Evolutionary conservation across 495 filamentous ascomycete species (phyloP).

Genomic region (Penicillium salamii): DNA sequence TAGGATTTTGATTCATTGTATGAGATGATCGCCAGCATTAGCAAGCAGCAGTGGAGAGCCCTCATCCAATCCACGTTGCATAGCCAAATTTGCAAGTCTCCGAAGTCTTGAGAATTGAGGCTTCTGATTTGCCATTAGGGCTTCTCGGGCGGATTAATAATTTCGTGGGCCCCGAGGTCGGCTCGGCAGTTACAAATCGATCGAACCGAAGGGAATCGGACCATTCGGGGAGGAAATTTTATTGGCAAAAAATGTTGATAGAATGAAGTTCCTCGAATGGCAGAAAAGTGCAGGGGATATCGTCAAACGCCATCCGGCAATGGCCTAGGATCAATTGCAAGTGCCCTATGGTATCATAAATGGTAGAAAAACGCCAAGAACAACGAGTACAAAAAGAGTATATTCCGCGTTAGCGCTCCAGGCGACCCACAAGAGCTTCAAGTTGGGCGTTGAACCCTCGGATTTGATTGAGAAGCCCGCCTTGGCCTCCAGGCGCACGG

Average conservation of each 20-base stretch:
- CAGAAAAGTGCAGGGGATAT: no score
- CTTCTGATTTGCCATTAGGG: background rate
- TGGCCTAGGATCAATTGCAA: no score
- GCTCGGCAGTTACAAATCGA: no score
- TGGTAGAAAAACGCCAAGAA: background rate
- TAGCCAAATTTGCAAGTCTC: background rate
- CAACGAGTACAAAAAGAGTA: background rate
- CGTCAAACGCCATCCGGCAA: no score
- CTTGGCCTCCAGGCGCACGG: conserved; percentile 34
- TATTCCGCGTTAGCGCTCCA: conserved; percentile 23
- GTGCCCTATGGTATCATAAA: conserved; percentile 9
- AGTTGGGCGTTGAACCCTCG: conserved; percentile 45
- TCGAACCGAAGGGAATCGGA: no score
- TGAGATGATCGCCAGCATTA: no score
- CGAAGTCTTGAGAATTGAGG: background rate
- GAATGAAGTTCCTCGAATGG: no score
- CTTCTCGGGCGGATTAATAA: background rate
- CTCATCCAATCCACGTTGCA: background rate
- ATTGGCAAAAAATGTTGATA: no score
- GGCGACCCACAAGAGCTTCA: conserved; percentile 31
- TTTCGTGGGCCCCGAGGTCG: background rate
- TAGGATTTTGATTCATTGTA: background rate
- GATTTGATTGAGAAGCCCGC: conserved; percentile 42
- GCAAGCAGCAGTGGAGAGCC: background rate
- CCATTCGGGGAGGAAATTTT: no score